Evolutionary conservation across 495 filamentous ascomycete genomes (phyloP).

Genomic region (Penicillium daleae): DNA sequence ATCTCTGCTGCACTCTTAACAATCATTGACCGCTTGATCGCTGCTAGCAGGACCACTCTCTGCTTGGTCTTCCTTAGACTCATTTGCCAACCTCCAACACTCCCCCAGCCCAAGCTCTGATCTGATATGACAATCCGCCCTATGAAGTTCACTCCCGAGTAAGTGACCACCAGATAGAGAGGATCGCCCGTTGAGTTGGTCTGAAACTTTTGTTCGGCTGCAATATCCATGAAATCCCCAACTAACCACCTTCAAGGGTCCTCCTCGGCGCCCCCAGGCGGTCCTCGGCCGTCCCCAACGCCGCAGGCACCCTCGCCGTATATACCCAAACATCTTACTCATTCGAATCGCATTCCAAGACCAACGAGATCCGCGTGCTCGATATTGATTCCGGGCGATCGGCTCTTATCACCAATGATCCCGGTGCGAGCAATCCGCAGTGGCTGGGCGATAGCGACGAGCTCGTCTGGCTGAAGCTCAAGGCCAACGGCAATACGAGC

Average conservation of each 20-base stretch:
- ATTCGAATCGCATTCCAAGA: slow-evolving; percentile 78
- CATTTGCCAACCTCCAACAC: neutral
- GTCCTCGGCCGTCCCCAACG: slow-evolving; percentile 74
- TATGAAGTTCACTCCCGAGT: slow-evolving; percentile 75
- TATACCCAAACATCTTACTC: slow-evolving; percentile 81
- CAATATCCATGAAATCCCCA: neutral
- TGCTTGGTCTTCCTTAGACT: neutral
- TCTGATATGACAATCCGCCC: slow-evolving; percentile 66
- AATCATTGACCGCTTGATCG: neutral
- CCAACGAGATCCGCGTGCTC: slow-evolving; percentile 72
- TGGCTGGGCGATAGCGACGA: slow-evolving; percentile 71
- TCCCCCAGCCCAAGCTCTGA: slow-evolving; percentile 11
- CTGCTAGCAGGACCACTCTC: neutral
- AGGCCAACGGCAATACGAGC: slow-evolving; percentile 68
- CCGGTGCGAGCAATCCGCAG: slow-evolving; percentile 67
- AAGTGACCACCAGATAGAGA: slow-evolving; percentile 18
- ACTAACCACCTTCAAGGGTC: slow-evolving; percentile 49
- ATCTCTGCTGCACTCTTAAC: neutral
- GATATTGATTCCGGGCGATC: slow-evolving; percentile 72
- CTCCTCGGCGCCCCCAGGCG: slow-evolving; percentile 85
- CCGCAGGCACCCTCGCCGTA: slow-evolving; percentile 67
- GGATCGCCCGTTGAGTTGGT: neutral
- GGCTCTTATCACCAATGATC: slow-evolving; percentile 64
- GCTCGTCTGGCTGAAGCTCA: slow-evolving; percentile 67
- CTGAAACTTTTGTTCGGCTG: neutral